phyloP scores from a whole-genome alignment of 1,284 basidiomycete species.

The Malassezia yamatoensis region DNA sequence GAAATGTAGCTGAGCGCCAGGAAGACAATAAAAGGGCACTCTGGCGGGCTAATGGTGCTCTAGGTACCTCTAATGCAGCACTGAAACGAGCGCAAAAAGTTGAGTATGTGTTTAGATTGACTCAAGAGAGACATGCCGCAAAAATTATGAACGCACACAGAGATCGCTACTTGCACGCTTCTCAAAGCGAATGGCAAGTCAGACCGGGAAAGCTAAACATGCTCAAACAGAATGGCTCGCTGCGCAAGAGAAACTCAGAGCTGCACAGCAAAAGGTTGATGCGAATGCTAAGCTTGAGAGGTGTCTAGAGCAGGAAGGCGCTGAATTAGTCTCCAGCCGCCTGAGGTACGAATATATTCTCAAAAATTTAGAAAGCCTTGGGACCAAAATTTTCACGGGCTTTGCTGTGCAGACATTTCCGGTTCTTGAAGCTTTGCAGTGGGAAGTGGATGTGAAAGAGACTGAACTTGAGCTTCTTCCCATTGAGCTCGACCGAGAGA shows the following conservation, averaged over 20 bases:
- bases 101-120: not conserved
- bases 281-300: not conserved
- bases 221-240: not conserved
- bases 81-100: not conserved
- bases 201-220: too few species aligned
- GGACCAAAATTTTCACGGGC: not conserved
- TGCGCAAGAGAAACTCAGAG: not conserved
- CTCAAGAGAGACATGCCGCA: too few species aligned
- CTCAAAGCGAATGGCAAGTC: too few species aligned
- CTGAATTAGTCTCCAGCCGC: slow-evolving; percentile 19
- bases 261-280: not conserved
- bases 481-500: slow-evolving; percentile 27
- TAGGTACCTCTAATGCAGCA: slow-evolving; percentile 18
- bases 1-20: slow-evolving; percentile 18
- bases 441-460: slow-evolving; percentile 23
- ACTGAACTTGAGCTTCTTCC: slow-evolving; percentile 20
- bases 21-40: slow-evolving; percentile 19
- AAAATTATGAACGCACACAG: too few species aligned
- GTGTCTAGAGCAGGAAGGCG: slow-evolving; percentile 15
- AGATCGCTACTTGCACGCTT: too few species aligned
- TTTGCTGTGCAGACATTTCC: not conserved
- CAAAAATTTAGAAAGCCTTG: not conserved
- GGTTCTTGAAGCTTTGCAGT: slow-evolving; percentile 20
- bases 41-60: slow-evolving; percentile 19
- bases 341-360: slow-evolving; percentile 1